Base-by-base conservation (phyloP, 2,329 filamentous ascomycete genomes). In the Aulographum hederae region DNA sequence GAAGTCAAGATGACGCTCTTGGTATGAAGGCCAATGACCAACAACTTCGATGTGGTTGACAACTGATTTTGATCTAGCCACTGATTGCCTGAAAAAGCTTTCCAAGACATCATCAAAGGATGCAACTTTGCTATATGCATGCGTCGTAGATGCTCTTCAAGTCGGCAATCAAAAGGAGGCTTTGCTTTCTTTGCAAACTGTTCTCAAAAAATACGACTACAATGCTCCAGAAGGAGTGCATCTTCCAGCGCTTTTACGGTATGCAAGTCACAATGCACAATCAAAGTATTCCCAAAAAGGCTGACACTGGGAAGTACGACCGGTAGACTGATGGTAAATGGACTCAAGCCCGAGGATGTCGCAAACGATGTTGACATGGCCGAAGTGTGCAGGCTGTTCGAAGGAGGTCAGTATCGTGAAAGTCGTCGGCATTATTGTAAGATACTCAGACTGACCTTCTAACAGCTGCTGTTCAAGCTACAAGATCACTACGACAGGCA, bases 101-200 rank as follows among this genome's bases (percentile, higher is more conserved):
- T 65, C 62, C 34, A 59, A 59, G n/a, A 47, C 57, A 5, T 58
- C 61, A 0, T 47, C 57, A 1, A 61, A 65, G 15, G 65, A 73
- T 20, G 57, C 61, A 14, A 69, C 71, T 11, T 67, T 82, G 27
- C 58, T 94, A 1, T 82, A 85, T 39, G 78, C 81, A 1, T 93
- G 84, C 42, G 69, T 81, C 15, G 56, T 81, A 18, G 81, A 91
- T 48, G 77, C 81, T 3, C 73, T 84, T 31, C 60, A 70, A 38
- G 57, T 58, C 1, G 69, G 72, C 0, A 68, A 81, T 37, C 72
- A 65, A 31, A 38, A 57, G 0, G 69, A 75, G 38, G 67, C 73
- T 2, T 54, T 74, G 10, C 48, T 59, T 18, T 65, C 68, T 8
- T 47, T 85, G 29, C 67, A 69, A 39, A 59, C 64, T 35, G 57